Evolutionary conservation across 345 rosid species (phyloP).

Genomic region (Viola odorata): DNA sequence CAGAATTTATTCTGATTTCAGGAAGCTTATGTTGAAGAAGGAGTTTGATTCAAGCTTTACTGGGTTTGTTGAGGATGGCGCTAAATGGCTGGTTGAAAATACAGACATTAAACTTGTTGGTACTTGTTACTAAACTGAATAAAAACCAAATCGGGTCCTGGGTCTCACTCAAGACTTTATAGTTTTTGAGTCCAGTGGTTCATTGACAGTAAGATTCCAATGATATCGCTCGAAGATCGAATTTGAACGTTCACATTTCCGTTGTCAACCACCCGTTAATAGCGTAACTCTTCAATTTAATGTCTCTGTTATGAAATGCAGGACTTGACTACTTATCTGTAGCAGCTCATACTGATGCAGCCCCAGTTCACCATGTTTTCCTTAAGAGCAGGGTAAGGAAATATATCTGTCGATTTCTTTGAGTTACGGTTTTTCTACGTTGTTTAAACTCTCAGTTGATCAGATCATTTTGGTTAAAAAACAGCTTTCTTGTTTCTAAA

Average conservation of each 20-base stretch:
- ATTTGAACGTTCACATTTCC: no score
- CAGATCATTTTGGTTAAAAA: no score
- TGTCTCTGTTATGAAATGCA: slow-evolving; percentile 9
- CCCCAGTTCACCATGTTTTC: slow-evolving; percentile 26
- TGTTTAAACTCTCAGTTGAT: no score
- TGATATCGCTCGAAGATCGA: no score
- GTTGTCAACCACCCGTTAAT: no score
- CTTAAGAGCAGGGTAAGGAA: slow-evolving; percentile 24
- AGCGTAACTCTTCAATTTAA: no score
- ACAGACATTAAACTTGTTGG: slow-evolving; percentile 42
- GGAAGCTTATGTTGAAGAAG: slow-evolving; percentile 35
- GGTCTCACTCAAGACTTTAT: no score
- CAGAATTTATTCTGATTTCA: slow-evolving; percentile 2
- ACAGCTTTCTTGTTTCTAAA: background rate
- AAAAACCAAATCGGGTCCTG: no score
- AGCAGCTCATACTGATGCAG: slow-evolving; percentile 17
- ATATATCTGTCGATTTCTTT: background rate
- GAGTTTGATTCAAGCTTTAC: slow-evolving; percentile 32
- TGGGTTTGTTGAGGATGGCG: slow-evolving; percentile 37
- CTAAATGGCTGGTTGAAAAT: slow-evolving; percentile 38
- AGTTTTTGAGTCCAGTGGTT: no score
- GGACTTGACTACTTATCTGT: slow-evolving; percentile 45
- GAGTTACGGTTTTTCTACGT: no score
- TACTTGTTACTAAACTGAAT: slow-evolving; percentile 6
- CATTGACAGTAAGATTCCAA: no score